Evolutionary conservation across 371 early-diverging fungal species (phyloP).

Genomic region (Mortierella sp.): DNA sequence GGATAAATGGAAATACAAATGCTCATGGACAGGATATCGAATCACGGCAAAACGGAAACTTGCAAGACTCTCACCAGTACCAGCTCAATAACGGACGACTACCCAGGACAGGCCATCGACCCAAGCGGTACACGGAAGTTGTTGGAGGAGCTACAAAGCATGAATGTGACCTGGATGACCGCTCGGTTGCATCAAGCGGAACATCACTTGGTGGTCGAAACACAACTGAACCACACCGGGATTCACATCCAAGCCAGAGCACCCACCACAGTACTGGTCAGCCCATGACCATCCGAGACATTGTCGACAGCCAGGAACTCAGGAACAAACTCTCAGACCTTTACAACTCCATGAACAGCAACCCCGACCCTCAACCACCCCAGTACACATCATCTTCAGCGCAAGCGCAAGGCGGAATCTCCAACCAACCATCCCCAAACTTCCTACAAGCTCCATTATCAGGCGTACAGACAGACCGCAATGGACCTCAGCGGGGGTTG

Average conservation of each 20-base stretch:
- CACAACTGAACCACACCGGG: not conserved
- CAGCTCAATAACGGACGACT: not conserved
- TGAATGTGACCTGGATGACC: not conserved
- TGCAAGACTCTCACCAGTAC: not conserved
- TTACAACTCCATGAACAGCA: conserved; percentile 32
- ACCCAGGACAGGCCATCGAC: not conserved
- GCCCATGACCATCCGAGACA: conserved; percentile 43
- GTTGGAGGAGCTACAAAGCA: not conserved
- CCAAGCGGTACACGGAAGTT: not conserved
- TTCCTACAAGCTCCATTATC: conserved; percentile 6
- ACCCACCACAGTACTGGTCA: not conserved
- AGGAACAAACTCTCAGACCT: conserved; percentile 33
- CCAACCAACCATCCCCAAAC: not conserved
- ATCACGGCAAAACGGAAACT: not conserved
- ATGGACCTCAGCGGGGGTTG: not conserved
- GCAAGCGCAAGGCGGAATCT: not conserved
- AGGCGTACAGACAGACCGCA: not conserved
- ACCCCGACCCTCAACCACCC: conserved; percentile 3
- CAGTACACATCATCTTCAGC: conserved; percentile 1
- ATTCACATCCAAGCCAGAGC: not conserved
- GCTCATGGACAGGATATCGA: not conserved
- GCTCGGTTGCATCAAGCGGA: not conserved
- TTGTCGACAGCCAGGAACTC: conserved; percentile 39
- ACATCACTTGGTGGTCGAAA: not conserved
- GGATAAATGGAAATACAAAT: not conserved